These are phyloP conservation scores for Dictyostelium purpureum DNA, from an alignment of 78 protist species.

Conservation along the genomic window DNA sequence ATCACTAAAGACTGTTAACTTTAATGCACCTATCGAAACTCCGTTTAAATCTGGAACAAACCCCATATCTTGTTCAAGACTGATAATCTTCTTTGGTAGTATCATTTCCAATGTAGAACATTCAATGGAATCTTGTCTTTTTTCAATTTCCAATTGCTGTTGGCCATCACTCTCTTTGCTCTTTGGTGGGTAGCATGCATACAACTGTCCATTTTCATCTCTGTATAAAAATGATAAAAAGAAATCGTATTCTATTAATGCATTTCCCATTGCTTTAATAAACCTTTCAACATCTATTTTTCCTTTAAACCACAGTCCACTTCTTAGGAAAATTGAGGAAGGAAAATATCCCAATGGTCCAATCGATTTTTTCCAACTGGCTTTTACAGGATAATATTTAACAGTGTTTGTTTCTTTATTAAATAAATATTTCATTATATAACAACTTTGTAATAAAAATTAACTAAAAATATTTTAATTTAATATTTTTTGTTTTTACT, in stretches of 20 bases:
- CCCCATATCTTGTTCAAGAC: neutral
- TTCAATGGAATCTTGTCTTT: neutral
- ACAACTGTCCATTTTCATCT: neutral
- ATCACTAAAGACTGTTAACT: neutral
- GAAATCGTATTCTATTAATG: neutral
- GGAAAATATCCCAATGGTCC: too few relatives aligned
- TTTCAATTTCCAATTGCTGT: slow-evolving; percentile 2
- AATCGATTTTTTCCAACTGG: too few relatives aligned
- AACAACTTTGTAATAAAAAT: too few relatives aligned
- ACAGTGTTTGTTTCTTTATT: too few relatives aligned
- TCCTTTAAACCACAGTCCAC: neutral
- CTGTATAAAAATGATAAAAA: neutral
- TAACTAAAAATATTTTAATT: too few relatives aligned
- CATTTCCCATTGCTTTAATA: neutral
- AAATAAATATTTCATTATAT: too few relatives aligned
- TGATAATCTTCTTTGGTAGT: neutral
- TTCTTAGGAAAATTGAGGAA: neutral
- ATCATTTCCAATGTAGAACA: neutral
- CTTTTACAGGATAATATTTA: too few relatives aligned
- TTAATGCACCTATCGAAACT: neutral
- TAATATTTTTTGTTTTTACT: too few relatives aligned
- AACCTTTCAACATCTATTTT: neutral
- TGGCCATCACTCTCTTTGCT: neutral
- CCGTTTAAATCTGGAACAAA: neutral
- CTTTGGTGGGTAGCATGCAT: neutral